Base-by-base conservation (phyloP, 2,329 filamentous ascomycete genomes). In the Penicillium sp. region DNA sequence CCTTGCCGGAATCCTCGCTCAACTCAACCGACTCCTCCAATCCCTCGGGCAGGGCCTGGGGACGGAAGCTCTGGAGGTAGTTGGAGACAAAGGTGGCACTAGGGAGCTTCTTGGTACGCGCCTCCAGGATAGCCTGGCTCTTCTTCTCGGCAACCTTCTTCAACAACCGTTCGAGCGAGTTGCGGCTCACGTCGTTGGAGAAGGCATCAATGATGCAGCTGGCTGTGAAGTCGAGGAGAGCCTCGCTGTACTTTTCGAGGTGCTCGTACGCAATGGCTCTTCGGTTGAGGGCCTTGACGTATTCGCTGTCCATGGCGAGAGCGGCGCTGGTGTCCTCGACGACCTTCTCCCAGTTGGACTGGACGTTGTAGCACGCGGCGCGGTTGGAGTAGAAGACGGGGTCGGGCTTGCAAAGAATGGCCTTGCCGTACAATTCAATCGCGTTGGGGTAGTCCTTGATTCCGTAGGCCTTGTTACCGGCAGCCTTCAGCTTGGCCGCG, bases 201-300 rank as follows among this genome's bases (percentile, higher is more conserved):
- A 99, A 99, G 61, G 89, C 89, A 74, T 99, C 94, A 73, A 99
- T 96, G 75, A 99, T 99, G 80, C 94, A 99, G 78, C 93, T 97
- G 56, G 94, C 94, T 9, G 94, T 99, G 79, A 96, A 97, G 78
- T 99, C 94, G 61, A 99, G 85, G 9, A 99, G 87, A 44, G 94
- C 93, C 73, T 97, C 93, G 74, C 92, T 94, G 80, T 89, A 96
- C 77, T 88, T 89, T 68, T 88, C 88, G 43, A 94, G 85, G 74
- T 97, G 89, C 78, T 99, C 94, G 76, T 97, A 99, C 56, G 94
- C 94, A 72, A 95, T 95, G 54, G 94, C 94, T 68, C 94, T 87
- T 70, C 94, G 89, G 83, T 99, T 99, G 67, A 99, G 82, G 34
- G 94, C 94, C 82, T 99, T 97, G 76, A 99, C 87, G 75, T 99